Conservation (phyloP, 495 filamentous ascomycete genomes). For the Venustampulla echinocandica region DNA sequence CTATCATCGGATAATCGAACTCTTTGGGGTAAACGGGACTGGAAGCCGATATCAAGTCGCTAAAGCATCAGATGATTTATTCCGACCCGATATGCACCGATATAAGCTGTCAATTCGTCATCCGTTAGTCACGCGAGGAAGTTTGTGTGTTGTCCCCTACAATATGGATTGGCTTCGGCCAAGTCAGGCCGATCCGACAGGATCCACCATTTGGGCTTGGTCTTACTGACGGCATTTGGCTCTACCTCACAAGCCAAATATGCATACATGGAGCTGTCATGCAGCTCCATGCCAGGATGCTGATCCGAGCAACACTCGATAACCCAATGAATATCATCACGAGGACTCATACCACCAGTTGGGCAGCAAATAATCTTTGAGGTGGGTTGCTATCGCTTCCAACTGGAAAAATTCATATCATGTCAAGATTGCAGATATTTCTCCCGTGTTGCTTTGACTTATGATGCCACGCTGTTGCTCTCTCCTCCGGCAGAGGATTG, state of each 20-base stretch:
- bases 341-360: constrained; percentile 6
- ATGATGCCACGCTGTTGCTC: not conserved
- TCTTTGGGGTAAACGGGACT: not conserved
- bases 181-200: too few relatives aligned
- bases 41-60: not conserved
- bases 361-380: constrained; percentile 4
- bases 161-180: too few relatives aligned
- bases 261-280: constrained; percentile 10
- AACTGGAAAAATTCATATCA: not conserved
- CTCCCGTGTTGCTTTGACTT: too few relatives aligned
- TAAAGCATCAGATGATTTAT: not conserved
- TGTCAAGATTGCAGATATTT: not conserved
- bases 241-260: constrained; percentile 6
- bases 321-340: constrained; percentile 10
- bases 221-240: not conserved
- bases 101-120: not conserved
- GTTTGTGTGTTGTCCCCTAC: not conserved
- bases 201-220: too few relatives aligned
- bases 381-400: constrained; percentile 4
- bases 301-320: not conserved
- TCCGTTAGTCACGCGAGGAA: not conserved
- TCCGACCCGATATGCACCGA: not conserved
- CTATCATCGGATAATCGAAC: not conserved
- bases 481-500: not conserved
- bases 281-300: constrained; percentile 9